Conservation (phyloP, 768 basidiomycete species). For the Rickenella mellea region DNA sequence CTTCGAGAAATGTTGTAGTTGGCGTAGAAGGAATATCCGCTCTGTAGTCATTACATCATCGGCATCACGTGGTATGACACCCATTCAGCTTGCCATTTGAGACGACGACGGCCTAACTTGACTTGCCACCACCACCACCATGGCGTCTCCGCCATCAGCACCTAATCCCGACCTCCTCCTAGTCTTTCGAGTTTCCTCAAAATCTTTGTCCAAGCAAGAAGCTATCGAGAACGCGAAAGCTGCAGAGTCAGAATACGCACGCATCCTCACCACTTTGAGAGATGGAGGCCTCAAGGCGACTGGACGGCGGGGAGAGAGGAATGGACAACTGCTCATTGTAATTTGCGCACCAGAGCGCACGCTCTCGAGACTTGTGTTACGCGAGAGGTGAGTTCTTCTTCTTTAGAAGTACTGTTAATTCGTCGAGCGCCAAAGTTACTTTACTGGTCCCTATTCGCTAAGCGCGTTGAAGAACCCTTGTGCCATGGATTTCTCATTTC, state of each 20-base stretch:
- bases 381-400: constrained; percentile 53
- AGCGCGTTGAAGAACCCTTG: too few relatives aligned
- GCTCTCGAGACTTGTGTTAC: constrained; percentile 54
- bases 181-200: constrained; percentile 37
- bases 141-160: constrained; percentile 4
- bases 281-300: constrained; percentile 60
- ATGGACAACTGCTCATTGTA: constrained; percentile 70
- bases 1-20: too few relatives aligned
- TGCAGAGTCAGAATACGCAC: constrained; percentile 60
- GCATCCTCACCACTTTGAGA: constrained; percentile 51
- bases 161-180: constrained; percentile 68
- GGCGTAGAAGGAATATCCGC: too few relatives aligned
- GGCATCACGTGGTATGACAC: too few relatives aligned
- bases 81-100: too few relatives aligned
- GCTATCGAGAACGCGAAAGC: constrained; percentile 51
- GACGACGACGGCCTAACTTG: too few relatives aligned
- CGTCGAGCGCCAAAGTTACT: too few relatives aligned
- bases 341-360: constrained; percentile 58
- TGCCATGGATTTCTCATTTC: not conserved
- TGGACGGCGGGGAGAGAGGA: constrained; percentile 64
- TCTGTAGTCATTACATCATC: too few relatives aligned
- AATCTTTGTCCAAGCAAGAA: constrained; percentile 49
- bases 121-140: too few relatives aligned
- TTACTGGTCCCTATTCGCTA: too few relatives aligned
- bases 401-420: too few relatives aligned